phyloP scores from a whole-genome alignment of 805 yeast genomes.

The Candida ipomoeae region DNA sequence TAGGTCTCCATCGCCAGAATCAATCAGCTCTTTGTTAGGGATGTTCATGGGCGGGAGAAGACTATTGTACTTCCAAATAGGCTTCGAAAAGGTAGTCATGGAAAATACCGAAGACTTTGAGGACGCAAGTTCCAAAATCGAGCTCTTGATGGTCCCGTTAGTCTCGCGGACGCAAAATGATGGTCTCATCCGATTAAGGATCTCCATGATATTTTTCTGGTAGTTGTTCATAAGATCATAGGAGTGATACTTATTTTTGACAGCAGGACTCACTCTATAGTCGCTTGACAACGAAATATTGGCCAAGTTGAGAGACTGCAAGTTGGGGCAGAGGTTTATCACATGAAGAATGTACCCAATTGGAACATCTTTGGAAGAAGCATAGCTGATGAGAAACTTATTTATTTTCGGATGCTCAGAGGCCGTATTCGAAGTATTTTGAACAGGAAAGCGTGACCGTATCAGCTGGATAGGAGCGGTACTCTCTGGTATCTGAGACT shows the following conservation, averaged over 20 bases:
- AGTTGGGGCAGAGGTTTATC: constrained; percentile 61
- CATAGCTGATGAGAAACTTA: constrained; percentile 57
- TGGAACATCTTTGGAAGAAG: constrained; percentile 72
- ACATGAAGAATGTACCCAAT: constrained; percentile 70
- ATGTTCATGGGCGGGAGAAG: constrained; percentile 33
- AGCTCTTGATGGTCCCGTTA: not conserved
- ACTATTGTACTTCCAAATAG: constrained; percentile 34
- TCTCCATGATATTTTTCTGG: constrained; percentile 26
- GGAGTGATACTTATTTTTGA: constrained; percentile 31
- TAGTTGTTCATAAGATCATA: constrained; percentile 39
- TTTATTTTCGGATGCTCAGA: constrained; percentile 53
- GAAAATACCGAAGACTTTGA: constrained; percentile 21
- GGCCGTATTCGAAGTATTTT: not conserved
- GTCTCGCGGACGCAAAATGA: not conserved
- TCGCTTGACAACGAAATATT: constrained; percentile 63
- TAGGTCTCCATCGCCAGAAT: constrained; percentile 25
- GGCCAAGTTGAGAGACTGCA: constrained; percentile 54
- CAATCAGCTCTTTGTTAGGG: constrained; percentile 15
- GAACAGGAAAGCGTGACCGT: not conserved
- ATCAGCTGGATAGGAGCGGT: not conserved
- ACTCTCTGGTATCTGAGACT: constrained; percentile 5
- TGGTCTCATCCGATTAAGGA: constrained; percentile 21
- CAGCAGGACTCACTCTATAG: constrained; percentile 46
- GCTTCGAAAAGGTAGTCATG: constrained; percentile 24
- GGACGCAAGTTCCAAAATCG: constrained; percentile 4